Evolutionary conservation across 2,329 filamentous ascomycete genomes (phyloP), one percentile per base, ranked within the genome.

Genomic region (Zopfia rhizophila): DNA sequence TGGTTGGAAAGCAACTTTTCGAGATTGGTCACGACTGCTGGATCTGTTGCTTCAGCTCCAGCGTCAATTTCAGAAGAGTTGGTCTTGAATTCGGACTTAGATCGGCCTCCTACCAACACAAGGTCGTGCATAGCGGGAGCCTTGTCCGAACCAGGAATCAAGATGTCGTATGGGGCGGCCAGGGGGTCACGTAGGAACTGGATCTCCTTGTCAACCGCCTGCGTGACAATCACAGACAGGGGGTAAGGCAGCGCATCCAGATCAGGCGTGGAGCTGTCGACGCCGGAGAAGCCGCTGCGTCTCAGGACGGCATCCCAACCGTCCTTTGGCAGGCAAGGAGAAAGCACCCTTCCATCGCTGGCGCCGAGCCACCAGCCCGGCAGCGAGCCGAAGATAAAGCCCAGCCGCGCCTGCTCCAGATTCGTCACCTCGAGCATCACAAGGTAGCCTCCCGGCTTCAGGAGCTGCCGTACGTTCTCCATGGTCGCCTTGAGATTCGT

Each of bases 321-420:
- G 5, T 27, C 7, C 3, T 7, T 4, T 4, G 16, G 21, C 12
- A 56, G 11, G 3, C 19, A n/a, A 3, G 55, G 53, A 5, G 16
- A 12, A 7, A 10, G 36, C 25, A 8, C 8, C 21, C 52, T 19
- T 55, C 41, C 31, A 38, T 63, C 3, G 4, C 45, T 44, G 3
- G n/a, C 18, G 4, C 51, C 54, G 2, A 65, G 36, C 73, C 73
- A 78, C 74, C 73, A 78, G 0, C 72, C 73, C 7, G 70, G 61
- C 0, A 76, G 46, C 3, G 59, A 46, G 1, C 69, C 69, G n/a
- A 74, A 65, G 3, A 65, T 56, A 35, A 69, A 7, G 8, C 8
- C 14, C 8, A 16, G 14, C 7, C 16, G 11, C 8, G 8, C 29
- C 8, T 27, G 37, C 7, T 43, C 38, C 5, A 27, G 24, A 17